Evolutionary conservation across 1,284 basidiomycete species (phyloP), one percentile per base, ranked within the genome.

Genomic region (Puccinia triticina): DNA sequence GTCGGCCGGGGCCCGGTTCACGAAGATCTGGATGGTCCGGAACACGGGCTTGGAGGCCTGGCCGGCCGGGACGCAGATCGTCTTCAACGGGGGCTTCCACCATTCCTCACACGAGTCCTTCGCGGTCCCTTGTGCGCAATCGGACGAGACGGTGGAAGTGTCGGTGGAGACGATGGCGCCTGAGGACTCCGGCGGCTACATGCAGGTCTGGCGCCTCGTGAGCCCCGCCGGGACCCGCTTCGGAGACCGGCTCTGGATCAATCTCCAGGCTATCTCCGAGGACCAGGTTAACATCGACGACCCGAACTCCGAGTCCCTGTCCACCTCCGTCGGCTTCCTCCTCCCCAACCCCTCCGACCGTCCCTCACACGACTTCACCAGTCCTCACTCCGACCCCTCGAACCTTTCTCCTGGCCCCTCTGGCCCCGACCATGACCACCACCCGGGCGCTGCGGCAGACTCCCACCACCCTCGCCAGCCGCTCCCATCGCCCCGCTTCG

Each of bases 101-200:
- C 90, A 88, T 86, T 85, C 85, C 2, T 85, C 88, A 7, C 86
- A 87, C 55, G 87, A 87, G 40, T 85, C 84, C 40, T 86, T 87
- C 37, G 76, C 87, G 37, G 88, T 93, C 48, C 92, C 92, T 2
- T 77, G 84, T 7, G 90, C 92, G 23, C 86, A 88, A 66, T 87
- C 90, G 57, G 91, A 92, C 40, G 88, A 89, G 55, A 88, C 90
- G 80, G 88, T 91, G 50, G 91, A 93, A 82, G 86, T 94, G 8
- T 92, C 91, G 11, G 90, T 90, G n/a, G 92, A 93, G 83, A 89
- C 94, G 86, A 93, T 92, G 90, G 93, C 93, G 16, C 93, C 93
- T 23, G 93, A 93, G 75, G 85, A 87, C 32, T 89, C 91, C 1
- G 93, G 93, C 18, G 89, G 90, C 77, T 93, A 93, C 87, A 89